These are phyloP conservation scores for Crucihimalaya himalaica DNA, from an alignment of 345 rosid species.

Conservation along the genomic window DNA sequence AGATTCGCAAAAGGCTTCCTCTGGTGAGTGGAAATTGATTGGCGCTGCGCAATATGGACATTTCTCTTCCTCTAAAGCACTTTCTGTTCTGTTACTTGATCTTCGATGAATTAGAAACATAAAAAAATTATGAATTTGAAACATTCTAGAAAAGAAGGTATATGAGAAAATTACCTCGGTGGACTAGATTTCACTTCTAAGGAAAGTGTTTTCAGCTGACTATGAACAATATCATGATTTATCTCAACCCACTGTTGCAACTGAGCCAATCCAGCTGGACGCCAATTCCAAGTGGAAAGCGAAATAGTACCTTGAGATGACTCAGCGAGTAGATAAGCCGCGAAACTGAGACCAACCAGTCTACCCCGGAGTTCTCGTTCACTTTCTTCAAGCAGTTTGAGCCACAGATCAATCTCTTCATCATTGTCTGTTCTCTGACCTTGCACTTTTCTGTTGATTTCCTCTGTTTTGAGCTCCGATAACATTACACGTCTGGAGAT, in stretches of 20 bases:
- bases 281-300: conserved; percentile 47
- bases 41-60: conserved; percentile 66
- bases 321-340: conserved; percentile 43
- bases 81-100: conserved; percentile 40
- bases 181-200: conserved; percentile 44
- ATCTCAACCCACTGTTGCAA: conserved; percentile 73
- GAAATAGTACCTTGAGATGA: conserved; percentile 33
- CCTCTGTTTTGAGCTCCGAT: conserved; percentile 58
- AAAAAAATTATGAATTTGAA: conserved; percentile 9
- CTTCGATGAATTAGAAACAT: conserved; percentile 22
- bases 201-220: conserved; percentile 51
- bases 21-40: conserved; percentile 70
- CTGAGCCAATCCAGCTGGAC: conserved; percentile 68
- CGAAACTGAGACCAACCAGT: conserved; percentile 61
- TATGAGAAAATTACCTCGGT: conserved; percentile 43
- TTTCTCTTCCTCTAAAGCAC: conserved; percentile 54
- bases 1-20: conserved; percentile 57
- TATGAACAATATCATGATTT: conserved; percentile 36
- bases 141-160: conserved; percentile 10
- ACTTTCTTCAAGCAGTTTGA: conserved; percentile 58
- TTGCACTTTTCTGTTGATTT: conserved; percentile 50
- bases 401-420: conserved; percentile 56
- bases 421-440: conserved; percentile 34
- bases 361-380: conserved; percentile 89
- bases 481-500: conserved; percentile 67